Conservation (phyloP, 352 stramenopile genomes). For the Globisporangium emineosum region DNA sequence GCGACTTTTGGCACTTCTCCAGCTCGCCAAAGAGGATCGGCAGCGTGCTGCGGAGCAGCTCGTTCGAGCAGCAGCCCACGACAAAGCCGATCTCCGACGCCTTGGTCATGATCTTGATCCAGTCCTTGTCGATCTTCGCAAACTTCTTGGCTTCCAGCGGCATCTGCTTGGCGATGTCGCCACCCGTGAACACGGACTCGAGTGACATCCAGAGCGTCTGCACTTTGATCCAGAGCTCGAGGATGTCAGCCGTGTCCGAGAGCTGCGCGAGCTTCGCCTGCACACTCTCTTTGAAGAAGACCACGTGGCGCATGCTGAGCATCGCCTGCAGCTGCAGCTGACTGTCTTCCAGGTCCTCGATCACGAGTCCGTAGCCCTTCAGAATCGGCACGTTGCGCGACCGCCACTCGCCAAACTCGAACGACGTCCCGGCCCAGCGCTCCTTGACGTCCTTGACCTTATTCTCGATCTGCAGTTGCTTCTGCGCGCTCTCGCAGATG, state of each 20-base stretch:
- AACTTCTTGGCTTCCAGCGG: slow-evolving; percentile 91
- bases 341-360: slow-evolving; percentile 89
- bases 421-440: slow-evolving; percentile 63
- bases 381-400: slow-evolving; percentile 64
- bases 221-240: slow-evolving; percentile 91
- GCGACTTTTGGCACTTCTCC: slow-evolving; percentile 90
- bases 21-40: slow-evolving; percentile 88
- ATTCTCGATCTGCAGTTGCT: slow-evolving; percentile 88
- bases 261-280: slow-evolving; percentile 78
- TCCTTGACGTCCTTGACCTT: slow-evolving; percentile 89
- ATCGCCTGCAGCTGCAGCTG: slow-evolving; percentile 88
- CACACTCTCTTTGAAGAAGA: slow-evolving; percentile 85
- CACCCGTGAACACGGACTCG: slow-evolving; percentile 90
- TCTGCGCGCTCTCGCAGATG: slow-evolving; percentile 89
- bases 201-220: slow-evolving; percentile 90
- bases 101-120: slow-evolving; percentile 88
- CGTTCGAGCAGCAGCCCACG: slow-evolving; percentile 78
- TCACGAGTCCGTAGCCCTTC: slow-evolving; percentile 74
- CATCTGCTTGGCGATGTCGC: slow-evolving; percentile 93
- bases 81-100: slow-evolving; percentile 77
- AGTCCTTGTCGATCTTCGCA: slow-evolving; percentile 91
- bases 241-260: slow-evolving; percentile 84
- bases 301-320: slow-evolving; percentile 85
- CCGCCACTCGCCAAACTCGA: slow-evolving; percentile 89
- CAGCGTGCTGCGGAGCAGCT: slow-evolving; percentile 79